phyloP scores from a whole-genome alignment of 75 land plant genomes.

The Cryptomeria japonica region DNA sequence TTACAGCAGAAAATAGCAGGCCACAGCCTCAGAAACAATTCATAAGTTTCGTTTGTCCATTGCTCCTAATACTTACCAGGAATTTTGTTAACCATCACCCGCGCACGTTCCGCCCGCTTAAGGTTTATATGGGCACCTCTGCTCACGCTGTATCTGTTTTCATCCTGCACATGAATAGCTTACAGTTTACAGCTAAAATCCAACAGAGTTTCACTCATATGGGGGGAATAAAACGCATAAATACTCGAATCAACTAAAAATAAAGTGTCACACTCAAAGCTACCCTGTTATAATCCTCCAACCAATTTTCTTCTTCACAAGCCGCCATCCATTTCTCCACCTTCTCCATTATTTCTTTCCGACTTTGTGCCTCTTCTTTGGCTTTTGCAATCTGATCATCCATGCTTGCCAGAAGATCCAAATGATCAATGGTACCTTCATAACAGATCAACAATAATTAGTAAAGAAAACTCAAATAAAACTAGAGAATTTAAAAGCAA shows the following conservation, averaged over 20 bases:
- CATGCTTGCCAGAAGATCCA: slow-evolving; percentile 19
- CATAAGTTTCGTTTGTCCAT: background rate
- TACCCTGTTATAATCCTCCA: slow-evolving; percentile 55
- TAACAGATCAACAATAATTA: background rate
- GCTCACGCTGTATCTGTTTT: slow-evolving; percentile 24
- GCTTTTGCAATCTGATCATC: slow-evolving; percentile 42
- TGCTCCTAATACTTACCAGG: slow-evolving; percentile 16
- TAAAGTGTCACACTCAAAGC: background rate
- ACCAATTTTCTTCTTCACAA: slow-evolving; percentile 54
- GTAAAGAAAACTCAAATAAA: background rate
- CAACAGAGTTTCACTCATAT: background rate
- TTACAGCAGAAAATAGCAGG: background rate
- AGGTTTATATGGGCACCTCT: slow-evolving; percentile 32
- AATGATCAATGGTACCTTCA: slow-evolving; percentile 29
- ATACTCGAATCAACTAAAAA: background rate
- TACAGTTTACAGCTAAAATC: slow-evolving; percentile 8
- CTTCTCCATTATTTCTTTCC: slow-evolving; percentile 40
- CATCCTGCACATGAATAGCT: slow-evolving; percentile 14
- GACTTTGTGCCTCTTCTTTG: slow-evolving; percentile 40
- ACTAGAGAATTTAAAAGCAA: background rate
- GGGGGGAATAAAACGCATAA: background rate
- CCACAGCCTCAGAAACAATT: background rate
- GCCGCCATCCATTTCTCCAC: slow-evolving; percentile 53
- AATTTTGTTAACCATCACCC: slow-evolving; percentile 26
- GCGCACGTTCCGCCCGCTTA: slow-evolving; percentile 37